These are phyloP conservation scores for Prunus mongolica DNA, from an alignment of 306 rosid genomes.

Conservation along the genomic window DNA sequence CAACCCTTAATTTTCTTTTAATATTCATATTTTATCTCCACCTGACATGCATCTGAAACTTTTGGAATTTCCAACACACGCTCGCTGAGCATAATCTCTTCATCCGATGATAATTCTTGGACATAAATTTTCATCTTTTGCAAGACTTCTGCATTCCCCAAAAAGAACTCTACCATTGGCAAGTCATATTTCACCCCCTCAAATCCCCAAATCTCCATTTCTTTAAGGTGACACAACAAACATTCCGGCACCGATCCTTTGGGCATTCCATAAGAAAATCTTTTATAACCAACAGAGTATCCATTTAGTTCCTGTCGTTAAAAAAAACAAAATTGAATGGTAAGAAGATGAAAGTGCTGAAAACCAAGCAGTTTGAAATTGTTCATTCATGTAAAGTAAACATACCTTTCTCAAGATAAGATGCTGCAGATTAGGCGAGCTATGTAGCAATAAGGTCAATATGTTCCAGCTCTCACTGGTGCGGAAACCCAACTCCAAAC, in stretches of 20 bases:
- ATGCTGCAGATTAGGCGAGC: background rate
- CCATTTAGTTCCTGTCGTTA: background rate
- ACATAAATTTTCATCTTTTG: slow-evolving; percentile 6
- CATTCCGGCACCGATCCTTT: background rate
- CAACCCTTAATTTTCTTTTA: background rate
- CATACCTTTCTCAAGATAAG: background rate
- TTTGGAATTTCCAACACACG: background rate
- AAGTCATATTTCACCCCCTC: background rate
- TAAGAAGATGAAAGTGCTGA: too few relatives aligned
- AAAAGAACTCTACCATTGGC: background rate
- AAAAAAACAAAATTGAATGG: background rate
- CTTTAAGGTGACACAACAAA: background rate
- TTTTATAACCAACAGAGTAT: background rate
- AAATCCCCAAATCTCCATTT: slow-evolving; percentile 1
- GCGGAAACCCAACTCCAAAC: slow-evolving; percentile 2
- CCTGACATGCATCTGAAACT: background rate
- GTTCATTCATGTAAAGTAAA: background rate
- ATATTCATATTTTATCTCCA: background rate
- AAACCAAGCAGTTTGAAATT: background rate
- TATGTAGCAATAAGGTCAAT: background rate
- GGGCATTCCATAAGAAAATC: background rate
- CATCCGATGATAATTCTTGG: background rate
- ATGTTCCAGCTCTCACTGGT: slow-evolving; percentile 7
- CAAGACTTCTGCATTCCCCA: background rate
- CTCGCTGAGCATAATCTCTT: background rate